These are phyloP conservation scores for Diplotaxis tenuifolia DNA, from an alignment of 345 rosid species.

Conservation along the genomic window DNA sequence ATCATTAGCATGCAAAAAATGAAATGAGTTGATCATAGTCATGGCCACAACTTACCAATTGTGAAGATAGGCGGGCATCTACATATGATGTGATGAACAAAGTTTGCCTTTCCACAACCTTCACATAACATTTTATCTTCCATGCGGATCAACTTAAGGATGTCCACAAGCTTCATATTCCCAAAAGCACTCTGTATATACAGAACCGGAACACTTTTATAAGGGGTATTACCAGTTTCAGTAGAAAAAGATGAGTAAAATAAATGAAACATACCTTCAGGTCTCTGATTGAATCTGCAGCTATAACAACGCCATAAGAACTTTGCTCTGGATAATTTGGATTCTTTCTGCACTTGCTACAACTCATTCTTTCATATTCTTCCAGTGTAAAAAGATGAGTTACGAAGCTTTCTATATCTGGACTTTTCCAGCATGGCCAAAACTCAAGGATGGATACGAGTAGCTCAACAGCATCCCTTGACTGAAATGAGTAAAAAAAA, in stretches of 20 bases:
- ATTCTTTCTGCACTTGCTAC: constrained; percentile 14
- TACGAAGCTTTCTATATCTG: not conserved
- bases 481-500: constrained; percentile 8
- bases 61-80: constrained; percentile 18
- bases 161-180: constrained; percentile 17
- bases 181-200: constrained; percentile 13
- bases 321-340: constrained; percentile 18
- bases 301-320: constrained; percentile 10
- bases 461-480: constrained; percentile 13
- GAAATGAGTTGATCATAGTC: not conserved
- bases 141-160: constrained; percentile 22
- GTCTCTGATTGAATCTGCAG: constrained; percentile 21
- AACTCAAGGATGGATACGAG: constrained; percentile 18
- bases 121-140: constrained; percentile 15
- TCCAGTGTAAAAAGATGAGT: not conserved
- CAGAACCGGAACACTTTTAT: not conserved
- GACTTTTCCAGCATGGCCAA: constrained; percentile 22
- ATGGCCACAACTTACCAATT: constrained; percentile 18
- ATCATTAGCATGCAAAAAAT: not conserved
- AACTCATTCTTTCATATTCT: constrained; percentile 17
- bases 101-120: constrained; percentile 28
- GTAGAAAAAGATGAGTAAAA: not conserved
- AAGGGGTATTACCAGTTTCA: not conserved
- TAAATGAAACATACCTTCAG: constrained; percentile 18
- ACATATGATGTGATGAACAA: constrained; percentile 6